Percentiles rank a stretch among this genome's conserved stretches.
Conservation (phyloP, 1,284 basidiomycete species). For the Neotropicomus parvogracilis region DNA sequence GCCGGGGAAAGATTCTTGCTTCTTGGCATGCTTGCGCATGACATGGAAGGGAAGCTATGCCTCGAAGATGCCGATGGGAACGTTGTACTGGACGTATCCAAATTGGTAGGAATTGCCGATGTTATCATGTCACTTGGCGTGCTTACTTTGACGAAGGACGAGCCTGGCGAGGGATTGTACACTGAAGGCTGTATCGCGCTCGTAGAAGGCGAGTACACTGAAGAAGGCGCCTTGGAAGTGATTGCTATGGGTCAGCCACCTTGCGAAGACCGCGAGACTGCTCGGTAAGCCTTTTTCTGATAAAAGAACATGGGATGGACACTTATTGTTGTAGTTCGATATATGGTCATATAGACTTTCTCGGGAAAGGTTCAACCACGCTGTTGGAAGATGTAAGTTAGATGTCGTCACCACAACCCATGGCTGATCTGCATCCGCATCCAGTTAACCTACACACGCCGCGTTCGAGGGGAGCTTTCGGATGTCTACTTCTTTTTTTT, state of each 20-base stretch:
- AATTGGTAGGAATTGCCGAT: constrained; percentile 59
- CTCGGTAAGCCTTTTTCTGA: constrained; percentile 52
- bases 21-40: constrained; percentile 89
- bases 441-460: constrained; percentile 57
- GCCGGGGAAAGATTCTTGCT: constrained; percentile 89
- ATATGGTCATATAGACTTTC: constrained; percentile 92
- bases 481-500: constrained; percentile 91
- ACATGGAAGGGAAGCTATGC: constrained; percentile 86
- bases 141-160: constrained; percentile 52
- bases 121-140: background rate
- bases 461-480: constrained; percentile 62
- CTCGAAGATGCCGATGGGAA: constrained; percentile 93
- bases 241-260: constrained; percentile 97
- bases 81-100: constrained; percentile 86
- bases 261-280: constrained; percentile 80
- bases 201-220: constrained; percentile 94
- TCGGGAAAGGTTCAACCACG: constrained; percentile 89
- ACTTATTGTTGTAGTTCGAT: constrained; percentile 56
- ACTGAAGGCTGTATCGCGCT: constrained; percentile 95
- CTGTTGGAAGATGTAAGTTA: constrained; percentile 83
- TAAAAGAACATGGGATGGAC: background rate
- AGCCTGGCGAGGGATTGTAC: constrained; percentile 93
- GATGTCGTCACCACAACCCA: background rate
- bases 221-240: constrained; percentile 84
- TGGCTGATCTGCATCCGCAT: constrained; percentile 6